Evolutionary conservation across 768 basidiomycete genomes (phyloP).

Genomic region (Tulasnella sp.): DNA sequence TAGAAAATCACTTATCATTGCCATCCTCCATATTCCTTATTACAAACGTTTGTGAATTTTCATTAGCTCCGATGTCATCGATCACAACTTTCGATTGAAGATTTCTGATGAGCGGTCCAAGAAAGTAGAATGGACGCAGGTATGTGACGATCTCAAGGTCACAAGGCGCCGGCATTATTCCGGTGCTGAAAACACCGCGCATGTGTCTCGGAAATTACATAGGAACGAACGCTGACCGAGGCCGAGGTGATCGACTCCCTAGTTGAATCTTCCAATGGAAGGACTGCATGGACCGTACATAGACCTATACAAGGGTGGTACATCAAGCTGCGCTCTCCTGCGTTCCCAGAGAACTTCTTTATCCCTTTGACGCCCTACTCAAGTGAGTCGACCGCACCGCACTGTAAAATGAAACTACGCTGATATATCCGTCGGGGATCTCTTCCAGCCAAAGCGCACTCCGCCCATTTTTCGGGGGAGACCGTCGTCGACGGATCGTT

Average conservation of each 20-base stretch:
- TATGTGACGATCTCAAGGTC: background rate
- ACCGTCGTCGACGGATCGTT: constrained; percentile 27
- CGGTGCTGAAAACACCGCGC: background rate
- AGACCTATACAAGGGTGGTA: constrained; percentile 78
- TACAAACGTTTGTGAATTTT: background rate
- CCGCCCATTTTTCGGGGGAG: constrained; percentile 11
- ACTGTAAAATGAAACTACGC: background rate
- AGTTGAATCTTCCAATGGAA: constrained; percentile 14
- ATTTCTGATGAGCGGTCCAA: background rate
- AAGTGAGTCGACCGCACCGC: constrained; percentile 22
- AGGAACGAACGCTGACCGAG: constrained; percentile 67
- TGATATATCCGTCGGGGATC: too few relatives aligned
- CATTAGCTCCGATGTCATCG: constrained; percentile 11
- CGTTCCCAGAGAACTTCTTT: constrained; percentile 44
- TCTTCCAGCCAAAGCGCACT: too few relatives aligned
- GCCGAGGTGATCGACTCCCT: constrained; percentile 58
- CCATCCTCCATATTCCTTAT: too few relatives aligned
- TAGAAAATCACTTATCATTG: background rate
- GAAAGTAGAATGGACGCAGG: constrained; percentile 2
- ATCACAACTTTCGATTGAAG: background rate
- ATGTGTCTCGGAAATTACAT: constrained; percentile 12
- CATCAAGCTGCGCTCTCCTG: constrained; percentile 59
- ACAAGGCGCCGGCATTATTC: background rate
- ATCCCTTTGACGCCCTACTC: constrained; percentile 30
- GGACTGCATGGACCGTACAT: constrained; percentile 64